Evolutionary conservation across 176 grass and related monocot species (phyloP), one percentile per base, ranked within the genome.

Genomic region (Hsuehochloa calcarea): DNA sequence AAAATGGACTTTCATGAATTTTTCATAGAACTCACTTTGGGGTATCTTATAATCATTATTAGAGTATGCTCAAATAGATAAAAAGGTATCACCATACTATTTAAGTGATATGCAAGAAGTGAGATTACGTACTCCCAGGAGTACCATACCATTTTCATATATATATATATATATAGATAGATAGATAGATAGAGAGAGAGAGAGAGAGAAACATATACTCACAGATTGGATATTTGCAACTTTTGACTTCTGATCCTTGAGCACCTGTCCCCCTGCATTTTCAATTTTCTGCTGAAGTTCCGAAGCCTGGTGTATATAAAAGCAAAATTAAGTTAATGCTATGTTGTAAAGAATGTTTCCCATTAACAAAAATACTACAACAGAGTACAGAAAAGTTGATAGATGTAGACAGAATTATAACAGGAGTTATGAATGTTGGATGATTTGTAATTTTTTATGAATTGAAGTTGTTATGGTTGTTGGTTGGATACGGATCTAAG

Each of bases 281-380:
- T 99, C 93, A 78, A 99, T 94, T 89, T 94, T 92, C 51, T 93
- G 85, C 82, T 99, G 96, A 90, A 99, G 93, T 81, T 96, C 90
- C 68, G 91, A 89, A 86, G 93, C 93, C 96, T 99, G 66, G 14
- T 78, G 74, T 70, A 84, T 37, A 44, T 65, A 68, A 68, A 85
- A 20, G 25, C 56, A 14, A 61, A 45, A 4, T 26, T 26, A 86
- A 38, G n/a, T 67, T 65, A 87, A 27, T 15, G 19, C 37, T 54
- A 58, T 58, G 26, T 9, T 44, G 49, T 15, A 75, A 67, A 84
- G 13, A 55, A 66, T 62, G 67, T 17, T 75, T 68, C 45, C 62
- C 16, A 23, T 62, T 70, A 63, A 61, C 25, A 65, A 78, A 3
- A 38, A 65, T 65, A 37, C 15, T 46, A 83, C 45, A 82, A 15